Base-by-base conservation (phyloP, 2,329 filamentous ascomycete species). In the Aspergillus neoniger region DNA sequence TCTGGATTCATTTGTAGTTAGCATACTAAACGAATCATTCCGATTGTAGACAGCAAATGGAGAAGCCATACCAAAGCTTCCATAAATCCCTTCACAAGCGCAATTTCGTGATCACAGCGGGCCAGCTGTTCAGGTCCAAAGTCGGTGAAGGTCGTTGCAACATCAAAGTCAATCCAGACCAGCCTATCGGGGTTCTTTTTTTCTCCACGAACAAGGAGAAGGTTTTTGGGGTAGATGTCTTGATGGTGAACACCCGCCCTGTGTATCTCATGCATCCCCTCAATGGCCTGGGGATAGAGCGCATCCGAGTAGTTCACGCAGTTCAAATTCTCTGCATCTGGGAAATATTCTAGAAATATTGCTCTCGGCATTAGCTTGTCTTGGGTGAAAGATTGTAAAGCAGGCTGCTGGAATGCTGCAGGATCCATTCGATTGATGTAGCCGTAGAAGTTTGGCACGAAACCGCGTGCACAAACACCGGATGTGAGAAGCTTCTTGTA, bases 341-440 rank as follows among this genome's bases (percentile, higher is more conserved):
- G 60, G n/a, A 72, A 62, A 51, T 71, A 71, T 50, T 72, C 70
- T 15, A 72, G 56, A 5, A 73, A 47, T 8, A 74, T 67, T 0
- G 65, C 70, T 4, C 58, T 65, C 5, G 68, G 66, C 12, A 58
- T 48, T 32, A 57, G 57, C 54, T 65, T 60, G 51, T 72, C 67
- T 1, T 60, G 14, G 1, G 19, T 12, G 44, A 67, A 68, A 48
- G 57, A 41, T 9, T 58, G 8, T 2, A 65, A 23, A 48, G 19
- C 10, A 0, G 60, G 66, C 0, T 58, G 66, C 0, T 58, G 23
- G 19, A 61, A 65, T 12, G 21, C 9, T 8, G 55, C 38, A 10
- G 65, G 66, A 28, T 63, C 50, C 4, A 63, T 5, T 21, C 44
- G 55, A 48, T 65, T 41, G 51, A 66, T 59, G 23, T 56, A 39